Conservation (phyloP, 768 basidiomycete genomes). For the Galerina marginata region DNA sequence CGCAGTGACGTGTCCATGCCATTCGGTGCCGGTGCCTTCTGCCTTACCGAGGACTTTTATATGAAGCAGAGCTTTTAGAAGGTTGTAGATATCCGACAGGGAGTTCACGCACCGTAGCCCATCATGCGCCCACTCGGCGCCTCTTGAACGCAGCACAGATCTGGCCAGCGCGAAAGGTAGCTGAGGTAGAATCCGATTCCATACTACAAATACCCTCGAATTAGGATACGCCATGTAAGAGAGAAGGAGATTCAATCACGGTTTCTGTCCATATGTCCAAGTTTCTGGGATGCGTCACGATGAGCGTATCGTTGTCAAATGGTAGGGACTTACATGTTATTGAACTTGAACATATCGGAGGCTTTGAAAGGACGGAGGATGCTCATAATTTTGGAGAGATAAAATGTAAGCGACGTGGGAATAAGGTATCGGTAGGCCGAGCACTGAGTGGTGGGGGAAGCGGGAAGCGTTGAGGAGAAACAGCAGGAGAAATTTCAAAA, state of each 20-base stretch:
- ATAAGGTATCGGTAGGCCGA: background rate
- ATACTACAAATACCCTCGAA: conserved; percentile 58
- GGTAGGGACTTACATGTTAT: conserved; percentile 70
- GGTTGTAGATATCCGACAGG: conserved; percentile 1
- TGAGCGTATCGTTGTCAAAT: background rate
- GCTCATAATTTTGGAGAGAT: conserved; percentile 64
- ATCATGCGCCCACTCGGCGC: conserved; percentile 84
- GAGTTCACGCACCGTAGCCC: conserved; percentile 79
- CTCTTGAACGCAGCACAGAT: conserved; percentile 84
- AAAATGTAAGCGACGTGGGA: background rate
- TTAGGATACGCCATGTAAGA: background rate
- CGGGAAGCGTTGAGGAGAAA: background rate
- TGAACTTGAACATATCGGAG: conserved; percentile 91
- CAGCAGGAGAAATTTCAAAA: background rate
- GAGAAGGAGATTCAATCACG: conserved; percentile 48
- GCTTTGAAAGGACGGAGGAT: conserved; percentile 86
- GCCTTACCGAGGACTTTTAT: conserved; percentile 89
- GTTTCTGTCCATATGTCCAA: conserved; percentile 98
- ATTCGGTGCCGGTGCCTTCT: conserved; percentile 75
- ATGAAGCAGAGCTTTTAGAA: background rate
- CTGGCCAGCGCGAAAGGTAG: conserved; percentile 92
- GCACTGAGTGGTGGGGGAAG: background rate
- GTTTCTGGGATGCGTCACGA: conserved; percentile 58
- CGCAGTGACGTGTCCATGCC: conserved; percentile 96
- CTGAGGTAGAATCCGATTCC: conserved; percentile 86